Base-by-base conservation (phyloP, 2,329 filamentous ascomycete species). In the Davidsoniella eucalypti region DNA sequence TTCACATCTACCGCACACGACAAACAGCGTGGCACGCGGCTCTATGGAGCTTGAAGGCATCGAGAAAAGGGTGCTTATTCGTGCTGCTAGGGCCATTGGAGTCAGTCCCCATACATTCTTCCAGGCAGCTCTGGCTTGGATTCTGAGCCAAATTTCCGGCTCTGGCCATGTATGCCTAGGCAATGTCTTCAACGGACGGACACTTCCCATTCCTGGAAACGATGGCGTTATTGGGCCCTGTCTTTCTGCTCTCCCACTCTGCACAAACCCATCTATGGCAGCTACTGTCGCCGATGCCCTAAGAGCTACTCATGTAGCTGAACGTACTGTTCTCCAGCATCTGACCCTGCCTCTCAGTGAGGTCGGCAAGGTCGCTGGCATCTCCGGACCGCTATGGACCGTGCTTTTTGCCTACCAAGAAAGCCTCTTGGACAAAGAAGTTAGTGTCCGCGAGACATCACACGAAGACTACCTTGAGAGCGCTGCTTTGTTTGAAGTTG, bases 371-470 rank as follows among this genome's bases (percentile, higher is more conserved):
- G 63, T 72, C 1, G 74, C 72, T 2, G 73, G 71, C 0, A 54
- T 33, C 7, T 33, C 29, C 8, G 70, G 76, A 38, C 64, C 65
- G 1, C 63, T 94, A 0, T 94, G 90, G 56, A 84, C 94, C 56
- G 72, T 80, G 0, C 67, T 94, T 0, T 81, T 94, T 57, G 80
- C 88, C 0, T 95, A 88, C 70, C 88, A 95, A 57, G 82, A 94
- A 59, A 83, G 80, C 0, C 66, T 82, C 1, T 55, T 56, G 2
- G 60, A 58, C 65, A 57, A 57, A 58, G 55, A 23, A 47, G 55
- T 26, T 1, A 36, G 60, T 2, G 66, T 90, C 0, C 62, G 58
- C 8, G 69, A 87, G 50, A 60, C 75, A 0, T 70, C 73, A 23
- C 78, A 82, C 48, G 63, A 71, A 4, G 88, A 95, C 59, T 75